Base-by-base conservation (phyloP, 2,329 filamentous ascomycete genomes). In the Aureobasidium sp. region DNA sequence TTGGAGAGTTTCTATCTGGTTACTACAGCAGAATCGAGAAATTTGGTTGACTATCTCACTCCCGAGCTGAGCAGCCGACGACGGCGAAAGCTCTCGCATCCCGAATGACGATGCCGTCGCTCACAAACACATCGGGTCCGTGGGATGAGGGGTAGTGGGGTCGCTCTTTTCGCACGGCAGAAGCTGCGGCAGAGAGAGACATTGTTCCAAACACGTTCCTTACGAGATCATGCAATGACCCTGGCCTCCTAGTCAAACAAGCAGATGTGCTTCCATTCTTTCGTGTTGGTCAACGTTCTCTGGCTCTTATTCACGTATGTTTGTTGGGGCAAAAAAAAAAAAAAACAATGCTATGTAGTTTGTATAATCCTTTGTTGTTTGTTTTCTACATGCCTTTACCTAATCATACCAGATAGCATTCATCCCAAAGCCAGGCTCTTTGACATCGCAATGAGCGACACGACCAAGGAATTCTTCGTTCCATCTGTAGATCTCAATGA, bases 371-470 rank as follows among this genome's bases (percentile, higher is more conserved):
- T 20, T 20, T 20, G 20, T 20, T 34, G 36, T 8, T n/a, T 24
- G 9, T 51, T 36, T 34, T 36, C 5, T 15, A 10, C 6, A 26
- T n/a, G 34, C 34, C 3, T 37, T 5, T 26, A 6, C 46, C 36
- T 60, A 90, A 75, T 95, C 88, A 74, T 94, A 94, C 91, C 91
- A 96, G 66, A 95, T 92, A n/a, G 90, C 90, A 76, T 96, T 96
- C 91, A 96, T 96, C 1, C 90, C 90, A 73, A 96, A 96, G 1
- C 91, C 91, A n/a, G 89, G 89, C 77, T 95, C 91, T 6, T 86
- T 85, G 41, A 95, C 86, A 67, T 90, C 85, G 65, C 89, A 79
- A 65, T 89, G 81, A 17, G 90, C 90, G 8, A 95, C 90, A 3
- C 90, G 79, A 1, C 85, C 87, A 59, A 96, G 76, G 68, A 87